phyloP scores from a whole-genome alignment of 140 eudicot species.

The Anethum foeniculum region DNA sequence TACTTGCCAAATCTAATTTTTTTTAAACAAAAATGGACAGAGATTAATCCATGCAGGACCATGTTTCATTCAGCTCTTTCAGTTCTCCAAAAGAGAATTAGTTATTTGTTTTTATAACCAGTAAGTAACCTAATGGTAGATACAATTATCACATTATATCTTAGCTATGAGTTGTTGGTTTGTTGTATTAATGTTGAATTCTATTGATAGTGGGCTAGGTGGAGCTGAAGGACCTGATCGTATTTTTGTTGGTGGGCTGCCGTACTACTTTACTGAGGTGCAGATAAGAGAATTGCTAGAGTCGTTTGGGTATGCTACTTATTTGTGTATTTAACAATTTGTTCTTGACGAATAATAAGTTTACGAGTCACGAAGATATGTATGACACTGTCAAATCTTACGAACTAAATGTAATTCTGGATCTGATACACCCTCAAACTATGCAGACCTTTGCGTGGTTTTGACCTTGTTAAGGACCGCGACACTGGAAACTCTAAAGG shows the following conservation, averaged over 20 bases:
- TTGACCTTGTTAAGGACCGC: conserved; percentile 89
- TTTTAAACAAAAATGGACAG: neutral
- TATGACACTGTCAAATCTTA: conserved; percentile 4
- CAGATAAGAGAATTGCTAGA: conserved; percentile 83
- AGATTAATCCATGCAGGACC: neutral
- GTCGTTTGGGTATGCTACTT: conserved; percentile 65
- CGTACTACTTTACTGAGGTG: conserved; percentile 72
- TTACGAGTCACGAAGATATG: neutral
- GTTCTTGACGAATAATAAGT: neutral
- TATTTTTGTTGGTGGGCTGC: conserved; percentile 89
- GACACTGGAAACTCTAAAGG: conserved; percentile 98
- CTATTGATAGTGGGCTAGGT: conserved; percentile 46
- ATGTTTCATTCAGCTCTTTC: neutral
- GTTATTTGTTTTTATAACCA: neutral
- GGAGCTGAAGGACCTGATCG: conserved; percentile 92
- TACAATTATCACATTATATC: neutral
- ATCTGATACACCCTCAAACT: conserved; percentile 17
- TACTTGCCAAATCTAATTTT: neutral
- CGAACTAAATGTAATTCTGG: neutral
- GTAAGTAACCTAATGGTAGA: too few species aligned
- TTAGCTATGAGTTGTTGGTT: neutral
- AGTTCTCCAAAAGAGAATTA: neutral
- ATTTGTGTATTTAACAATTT: neutral
- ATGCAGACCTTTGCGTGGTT: conserved; percentile 76
- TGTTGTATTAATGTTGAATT: conserved; percentile 9